Base-by-base conservation (phyloP, 495 filamentous ascomycete species). In the Amphirosellinia nigrospora region DNA sequence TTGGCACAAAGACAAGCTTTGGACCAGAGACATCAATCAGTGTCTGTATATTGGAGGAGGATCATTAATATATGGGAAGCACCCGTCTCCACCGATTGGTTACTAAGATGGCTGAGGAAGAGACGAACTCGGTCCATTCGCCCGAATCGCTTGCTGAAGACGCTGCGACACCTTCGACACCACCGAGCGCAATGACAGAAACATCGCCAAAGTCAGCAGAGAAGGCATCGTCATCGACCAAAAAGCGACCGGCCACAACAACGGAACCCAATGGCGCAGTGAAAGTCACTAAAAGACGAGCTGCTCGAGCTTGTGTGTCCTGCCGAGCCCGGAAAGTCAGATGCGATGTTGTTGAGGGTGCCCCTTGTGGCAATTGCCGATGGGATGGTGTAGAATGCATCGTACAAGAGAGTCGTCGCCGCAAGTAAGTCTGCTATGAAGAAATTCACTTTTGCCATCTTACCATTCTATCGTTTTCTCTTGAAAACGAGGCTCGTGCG, bases 311-410 rank as follows among this genome's bases (percentile, higher is more conserved):
- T 28, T 97, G 94, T 77, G 91, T 92, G 72, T 92, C 90, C 72
- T 97, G 94, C 76, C 86, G 94, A 64, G 87, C 91, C 30, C 89
- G 94, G 73, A 97, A 97, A 79, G 94, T 97, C n/a, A 86, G 94
- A 58, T 97, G 94, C 82, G 93, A 97, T 82, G 94, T 97, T 69
- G 92, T 94, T 53, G 93, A 96, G 73, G 91, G 92, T 41, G 89
- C 90, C 34, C 94, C 94, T 6, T 97, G 94, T 78, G 93, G 91
- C 23, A 97, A 97, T 81, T 97, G 94, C 82, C 86, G 92, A 34
- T 84, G 94, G 79, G 94, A 97, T 78, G 89, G 93, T 72, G 93
- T 97, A 64, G 91, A 93, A 61, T 97, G 94, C 81, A 84, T 94
- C 46, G 91, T 97, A 10, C 93, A 93, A 53, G 94, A 97, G 77